Evolutionary conservation across 2,329 filamentous ascomycete genomes (phyloP).

Genomic region (Ramularia collo-cygni): DNA sequence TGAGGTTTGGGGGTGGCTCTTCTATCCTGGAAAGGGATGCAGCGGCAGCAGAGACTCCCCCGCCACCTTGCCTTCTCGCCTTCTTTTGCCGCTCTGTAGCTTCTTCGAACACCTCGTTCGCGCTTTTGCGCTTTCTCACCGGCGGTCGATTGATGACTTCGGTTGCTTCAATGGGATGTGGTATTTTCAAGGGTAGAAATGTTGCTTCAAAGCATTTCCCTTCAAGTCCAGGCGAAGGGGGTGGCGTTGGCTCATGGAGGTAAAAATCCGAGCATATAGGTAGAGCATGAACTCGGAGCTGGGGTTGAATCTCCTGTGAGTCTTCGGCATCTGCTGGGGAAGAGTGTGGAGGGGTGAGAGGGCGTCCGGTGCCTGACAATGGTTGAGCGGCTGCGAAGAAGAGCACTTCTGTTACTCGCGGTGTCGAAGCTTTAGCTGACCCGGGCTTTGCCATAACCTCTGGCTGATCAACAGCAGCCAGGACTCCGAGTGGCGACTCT

Average conservation of each 20-base stretch:
- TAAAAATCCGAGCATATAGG: conserved; percentile 38
- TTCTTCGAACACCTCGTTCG: conserved; percentile 41
- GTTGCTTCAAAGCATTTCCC: conserved; percentile 14
- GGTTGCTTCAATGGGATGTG: background rate
- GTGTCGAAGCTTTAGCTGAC: background rate
- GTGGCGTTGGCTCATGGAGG: conserved; percentile 16
- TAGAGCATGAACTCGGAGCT: conserved; percentile 33
- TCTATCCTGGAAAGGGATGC: conserved; percentile 25
- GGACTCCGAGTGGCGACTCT: conserved; percentile 16
- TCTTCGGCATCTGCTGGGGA: conserved; percentile 13
- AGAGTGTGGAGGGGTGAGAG: conserved; percentile 31
- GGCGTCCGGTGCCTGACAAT: conserved; percentile 9
- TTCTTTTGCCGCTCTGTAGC: conserved; percentile 39
- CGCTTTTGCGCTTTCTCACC: conserved; percentile 36
- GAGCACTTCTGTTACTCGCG: conserved; percentile 37
- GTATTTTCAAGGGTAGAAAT: conserved; percentile 16
- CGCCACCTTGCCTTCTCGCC: conserved; percentile 37
- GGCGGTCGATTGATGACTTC: conserved; percentile 22
- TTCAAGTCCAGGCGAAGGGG: conserved; percentile 19
- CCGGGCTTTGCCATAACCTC: background rate
- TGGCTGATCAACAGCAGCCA: conserved; percentile 9
- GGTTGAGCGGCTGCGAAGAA: conserved; percentile 36
- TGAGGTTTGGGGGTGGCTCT: conserved; percentile 22
- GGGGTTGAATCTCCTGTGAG: background rate
- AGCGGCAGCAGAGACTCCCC: conserved; percentile 38